phyloP scores from a whole-genome alignment of 257 asterid genomes.

The Haberlea rhodopensis region DNA sequence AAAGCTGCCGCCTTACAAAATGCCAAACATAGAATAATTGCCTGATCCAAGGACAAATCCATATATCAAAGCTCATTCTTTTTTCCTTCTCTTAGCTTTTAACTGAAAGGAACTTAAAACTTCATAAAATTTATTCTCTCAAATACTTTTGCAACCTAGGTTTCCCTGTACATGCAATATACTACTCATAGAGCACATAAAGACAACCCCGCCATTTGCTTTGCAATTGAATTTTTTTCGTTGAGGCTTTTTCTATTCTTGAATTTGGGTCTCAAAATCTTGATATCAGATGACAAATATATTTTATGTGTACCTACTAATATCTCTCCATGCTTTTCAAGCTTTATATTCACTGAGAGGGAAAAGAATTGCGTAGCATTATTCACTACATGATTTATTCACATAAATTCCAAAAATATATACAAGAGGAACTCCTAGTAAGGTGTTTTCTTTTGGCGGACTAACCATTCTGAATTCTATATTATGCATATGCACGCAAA shows the following conservation, averaged over 20 bases:
- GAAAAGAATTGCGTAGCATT: not conserved
- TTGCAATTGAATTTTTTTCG: not conserved
- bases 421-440: not conserved
- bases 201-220: not conserved
- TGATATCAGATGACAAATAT: not conserved
- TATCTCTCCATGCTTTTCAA: not conserved
- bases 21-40: not conserved
- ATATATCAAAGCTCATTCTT: not conserved
- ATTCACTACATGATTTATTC: not conserved
- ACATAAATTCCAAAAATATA: not conserved
- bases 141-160: not conserved
- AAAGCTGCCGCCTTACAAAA: not conserved
- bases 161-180: not conserved
- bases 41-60: not conserved
- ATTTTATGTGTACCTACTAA: not conserved
- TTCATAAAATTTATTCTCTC: not conserved
- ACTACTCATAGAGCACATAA: not conserved
- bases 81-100: not conserved
- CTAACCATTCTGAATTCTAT: not conserved
- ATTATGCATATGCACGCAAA: constrained; percentile 14
- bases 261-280: not conserved
- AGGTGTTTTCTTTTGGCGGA: not conserved
- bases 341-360: not conserved
- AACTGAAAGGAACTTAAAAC: not conserved
- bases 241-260: not conserved